Base-by-base conservation (phyloP, 257 asterid genomes). In the Solanum neorickii region DNA sequence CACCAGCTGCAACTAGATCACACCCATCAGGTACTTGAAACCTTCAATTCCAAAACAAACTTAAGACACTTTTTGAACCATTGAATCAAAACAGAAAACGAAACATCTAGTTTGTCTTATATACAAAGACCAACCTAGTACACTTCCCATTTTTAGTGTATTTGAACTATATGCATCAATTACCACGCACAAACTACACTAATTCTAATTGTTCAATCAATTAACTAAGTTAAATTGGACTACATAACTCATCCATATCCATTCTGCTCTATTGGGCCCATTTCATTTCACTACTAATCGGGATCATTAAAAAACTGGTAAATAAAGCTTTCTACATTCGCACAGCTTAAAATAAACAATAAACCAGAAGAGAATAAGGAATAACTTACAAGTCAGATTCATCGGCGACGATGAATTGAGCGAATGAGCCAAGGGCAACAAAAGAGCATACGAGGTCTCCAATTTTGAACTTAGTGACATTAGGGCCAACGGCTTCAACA, bases 361-460 rank as follows among this genome's bases (percentile, higher is more conserved):
- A 37, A 5, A 37, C 39, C 39, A 84, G 46, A 42, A 8, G 47
- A 8, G 14, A 18, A 33, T 10, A 47, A 39, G 10, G 52, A 86
- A 77, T 25, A 27, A 76, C 93, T 91, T 35, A 97, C 99, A 96
- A 83, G 76, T 95, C 93, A 65, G 96, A 89, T 92, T 97, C 89
- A 88, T 96, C 97, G 83, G 96, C 94, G 68, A 97, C 96, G 83
- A 96, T 56, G 92, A 94, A 97, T 88, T 95, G 96, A 69, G 99
- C 99, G 18, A 92, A 97, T 9, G 98, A 94, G 44, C 98, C 99
- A 42, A 94, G 94, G 60, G 92, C 92, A 46, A 95, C 90, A 69
- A 95, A 42, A 42, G 99, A 95, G 90, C 98, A 95, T 87, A 97
- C 96, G 3, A 87, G 88, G 44, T 95, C 98, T 14, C 99, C 99